Evolutionary conservation across 2,329 filamentous ascomycete species (phyloP), one percentile per base, ranked within the genome.

Genomic region (Claviceps humidiphila): DNA sequence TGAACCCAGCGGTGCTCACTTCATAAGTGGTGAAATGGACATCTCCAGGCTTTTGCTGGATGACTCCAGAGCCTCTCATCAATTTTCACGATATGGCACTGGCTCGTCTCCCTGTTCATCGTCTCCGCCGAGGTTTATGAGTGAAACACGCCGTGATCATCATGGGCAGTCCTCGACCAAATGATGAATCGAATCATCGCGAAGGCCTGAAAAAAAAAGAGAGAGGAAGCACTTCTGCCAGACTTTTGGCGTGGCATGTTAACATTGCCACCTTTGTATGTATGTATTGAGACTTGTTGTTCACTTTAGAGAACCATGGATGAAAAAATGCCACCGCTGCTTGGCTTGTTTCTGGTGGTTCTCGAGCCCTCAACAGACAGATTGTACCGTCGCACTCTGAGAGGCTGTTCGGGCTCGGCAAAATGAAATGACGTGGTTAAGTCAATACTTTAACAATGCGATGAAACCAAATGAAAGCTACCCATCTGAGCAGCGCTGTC

Each of bases 31-130:
- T 16, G 79, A 81, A 60, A 82, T 82, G 79, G 79, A 80, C 50
- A 80, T 82, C 46, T 78, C 77, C 16, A 72, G 79, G 13, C 68
- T 83, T 2, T 63, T 82, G 2, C 68, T 82, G n/a, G 77, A 81
- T 51, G 77, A 80, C 55, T 65, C 66, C 4, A 68, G 68, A 53
- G 52, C 63, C 3, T 52, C 55, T 8, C 64, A 60, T 45, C 47
- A 56, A 20, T 58, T 54, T 40, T 50, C 59, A 26, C 60, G 65
- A 17, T 59, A 63, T 24, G 60, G 57, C 13, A 40, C 57, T 7
- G 66, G 69, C 5, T 56, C 55, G 22, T 53, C 55, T 24, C 60
- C 58, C 14, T 55, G 55, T 13, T 52, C 63, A 9, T 59, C 61
- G 11, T 61, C 63, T 8, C 57, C 62, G 3, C 47, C 56, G 9